Conservation (phyloP, 257 asterid genomes). For the Eustoma russellianum region DNA sequence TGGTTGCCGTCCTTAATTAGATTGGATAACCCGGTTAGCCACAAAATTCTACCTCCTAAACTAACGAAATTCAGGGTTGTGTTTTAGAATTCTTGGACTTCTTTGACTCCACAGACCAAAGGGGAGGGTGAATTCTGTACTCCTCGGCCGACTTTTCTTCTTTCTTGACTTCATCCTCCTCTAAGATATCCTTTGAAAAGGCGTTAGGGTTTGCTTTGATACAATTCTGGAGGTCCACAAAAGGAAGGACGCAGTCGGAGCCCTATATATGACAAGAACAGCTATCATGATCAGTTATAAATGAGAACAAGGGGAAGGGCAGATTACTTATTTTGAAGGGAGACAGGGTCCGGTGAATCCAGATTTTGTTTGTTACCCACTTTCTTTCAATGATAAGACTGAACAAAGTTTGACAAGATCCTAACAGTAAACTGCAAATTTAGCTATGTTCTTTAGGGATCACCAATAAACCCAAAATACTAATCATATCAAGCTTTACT, state of each 20-base stretch:
- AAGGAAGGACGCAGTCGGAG: slow-evolving; percentile 70
- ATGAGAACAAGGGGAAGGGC: too few species aligned
- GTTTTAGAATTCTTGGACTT: slow-evolving; percentile 13
- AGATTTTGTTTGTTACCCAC: too few species aligned
- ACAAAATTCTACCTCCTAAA: too few species aligned
- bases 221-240: slow-evolving; percentile 82
- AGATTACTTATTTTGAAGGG: not conserved
- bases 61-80: slow-evolving; percentile 11
- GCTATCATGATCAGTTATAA: not conserved
- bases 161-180: slow-evolving; percentile 19
- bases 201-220: slow-evolving; percentile 74
- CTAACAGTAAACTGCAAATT: too few species aligned
- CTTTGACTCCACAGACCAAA: slow-evolving; percentile 56
- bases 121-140: slow-evolving; percentile 47
- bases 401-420: too few species aligned
- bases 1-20: not conserved
- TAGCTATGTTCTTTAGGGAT: not conserved
- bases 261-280: slow-evolving; percentile 23
- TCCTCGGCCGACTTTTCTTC: slow-evolving; percentile 34
- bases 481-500: not conserved
- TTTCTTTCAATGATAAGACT: too few species aligned
- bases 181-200: slow-evolving; percentile 61
- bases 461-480: not conserved
- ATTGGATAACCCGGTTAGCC: not conserved
- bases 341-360: not conserved